Conservation (phyloP, 2,329 filamentous ascomycete genomes). For the Neofusicoccum cordaticola region DNA sequence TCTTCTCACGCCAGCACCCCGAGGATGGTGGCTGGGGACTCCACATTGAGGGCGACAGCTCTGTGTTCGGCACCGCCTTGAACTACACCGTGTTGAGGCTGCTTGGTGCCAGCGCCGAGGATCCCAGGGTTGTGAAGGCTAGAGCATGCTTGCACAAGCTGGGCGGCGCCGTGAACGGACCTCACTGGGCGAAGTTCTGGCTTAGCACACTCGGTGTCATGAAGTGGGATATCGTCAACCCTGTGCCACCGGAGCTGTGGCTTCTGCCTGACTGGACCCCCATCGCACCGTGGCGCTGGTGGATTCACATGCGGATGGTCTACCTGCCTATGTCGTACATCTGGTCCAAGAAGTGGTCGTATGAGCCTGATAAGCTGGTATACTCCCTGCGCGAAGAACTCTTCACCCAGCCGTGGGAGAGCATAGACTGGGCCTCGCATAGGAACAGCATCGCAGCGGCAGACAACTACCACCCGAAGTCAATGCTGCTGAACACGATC, state of each 20-base stretch:
- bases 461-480: constrained; percentile 94
- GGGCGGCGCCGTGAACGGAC: constrained; percentile 77
- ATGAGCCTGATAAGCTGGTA: constrained; percentile 72
- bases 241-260: constrained; percentile 91
- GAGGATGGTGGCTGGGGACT: constrained; percentile 96
- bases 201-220: constrained; percentile 78
- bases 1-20: constrained; percentile 79
- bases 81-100: constrained; percentile 83
- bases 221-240: constrained; percentile 91
- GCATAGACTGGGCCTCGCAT: constrained; percentile 73
- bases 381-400: constrained; percentile 74
- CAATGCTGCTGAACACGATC: constrained; percentile 72
- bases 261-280: constrained; percentile 86
- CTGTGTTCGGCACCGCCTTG: constrained; percentile 83
- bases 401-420: constrained; percentile 73
- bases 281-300: constrained; percentile 90
- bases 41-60: constrained; percentile 90
- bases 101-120: constrained; percentile 77
- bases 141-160: constrained; percentile 77
- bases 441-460: constrained; percentile 75
- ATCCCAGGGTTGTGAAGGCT: constrained; percentile 81
- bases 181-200: constrained; percentile 99
- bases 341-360: constrained; percentile 78
- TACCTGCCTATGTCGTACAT: constrained; percentile 89
- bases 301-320: constrained; percentile 98